A percentile compares a stretch with the other conserved stretches of the same genome.
Evolutionary conservation across 2,329 filamentous ascomycete species (phyloP).

Genomic region (Epichloe aotearoae): DNA sequence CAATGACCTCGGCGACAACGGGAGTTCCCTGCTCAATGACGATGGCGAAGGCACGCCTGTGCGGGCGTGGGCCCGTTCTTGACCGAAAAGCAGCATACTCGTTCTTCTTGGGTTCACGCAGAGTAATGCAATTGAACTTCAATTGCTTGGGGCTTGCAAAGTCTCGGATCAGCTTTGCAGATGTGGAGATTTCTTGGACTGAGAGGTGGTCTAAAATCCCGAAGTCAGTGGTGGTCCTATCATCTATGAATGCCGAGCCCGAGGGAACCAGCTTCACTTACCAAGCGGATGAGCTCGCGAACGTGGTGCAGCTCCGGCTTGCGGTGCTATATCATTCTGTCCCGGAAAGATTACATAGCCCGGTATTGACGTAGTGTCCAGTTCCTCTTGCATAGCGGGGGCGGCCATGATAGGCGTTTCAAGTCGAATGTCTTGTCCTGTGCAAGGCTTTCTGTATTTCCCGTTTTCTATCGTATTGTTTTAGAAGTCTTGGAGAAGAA

Average conservation of each 20-base stretch:
- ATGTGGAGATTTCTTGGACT: slow-evolving; percentile 37
- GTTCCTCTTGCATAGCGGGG: slow-evolving; percentile 7
- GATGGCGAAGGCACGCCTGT: slow-evolving; percentile 37
- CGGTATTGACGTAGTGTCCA: slow-evolving; percentile 28
- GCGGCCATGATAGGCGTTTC: slow-evolving; percentile 9
- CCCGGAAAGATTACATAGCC: slow-evolving; percentile 33
- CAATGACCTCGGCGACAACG: slow-evolving; percentile 37
- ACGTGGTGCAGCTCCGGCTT: slow-evolving; percentile 18
- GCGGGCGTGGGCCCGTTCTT: slow-evolving; percentile 31
- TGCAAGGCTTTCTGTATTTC: neutral
- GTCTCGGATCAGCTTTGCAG: slow-evolving; percentile 34
- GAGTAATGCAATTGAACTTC: slow-evolving; percentile 50
- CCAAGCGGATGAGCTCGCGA: slow-evolving; percentile 24
- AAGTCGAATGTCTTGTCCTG: neutral
- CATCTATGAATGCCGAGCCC: neutral
- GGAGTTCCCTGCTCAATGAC: slow-evolving; percentile 27
- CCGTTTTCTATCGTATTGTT: neutral
- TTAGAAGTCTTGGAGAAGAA: neutral
- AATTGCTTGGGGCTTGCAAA: slow-evolving; percentile 18
- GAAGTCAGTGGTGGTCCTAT: neutral
- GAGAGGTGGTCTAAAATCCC: slow-evolving; percentile 32
- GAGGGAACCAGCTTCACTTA: slow-evolving; percentile 4
- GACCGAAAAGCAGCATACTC: slow-evolving; percentile 47
- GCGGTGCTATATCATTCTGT: slow-evolving; percentile 24
- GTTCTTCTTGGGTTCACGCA: slow-evolving; percentile 51